phyloP scores from a whole-genome alignment of 2,329 filamentous ascomycete genomes.

The Hymenoscyphus salicellus region DNA sequence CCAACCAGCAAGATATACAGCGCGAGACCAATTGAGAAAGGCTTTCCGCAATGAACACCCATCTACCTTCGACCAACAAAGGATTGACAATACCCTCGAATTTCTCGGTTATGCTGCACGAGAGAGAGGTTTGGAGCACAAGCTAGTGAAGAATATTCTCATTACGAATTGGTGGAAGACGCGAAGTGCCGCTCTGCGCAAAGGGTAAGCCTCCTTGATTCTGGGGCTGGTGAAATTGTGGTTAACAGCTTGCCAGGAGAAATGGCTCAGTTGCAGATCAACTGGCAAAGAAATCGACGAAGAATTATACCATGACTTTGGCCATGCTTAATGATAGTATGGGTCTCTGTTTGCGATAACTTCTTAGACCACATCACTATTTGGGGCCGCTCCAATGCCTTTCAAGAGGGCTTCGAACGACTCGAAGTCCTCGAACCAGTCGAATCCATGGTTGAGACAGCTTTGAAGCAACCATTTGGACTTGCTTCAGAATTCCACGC shows the following conservation, averaged over 20 bases:
- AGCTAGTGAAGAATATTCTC: constrained; percentile 67
- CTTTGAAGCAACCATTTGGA: background rate
- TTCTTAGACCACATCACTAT: background rate
- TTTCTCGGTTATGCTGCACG: constrained; percentile 66
- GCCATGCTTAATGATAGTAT: constrained; percentile 72
- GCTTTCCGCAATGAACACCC: constrained; percentile 54
- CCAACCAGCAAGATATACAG: constrained; percentile 61
- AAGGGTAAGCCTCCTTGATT: constrained; percentile 16
- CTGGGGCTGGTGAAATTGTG: background rate
- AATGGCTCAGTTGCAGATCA: constrained; percentile 12
- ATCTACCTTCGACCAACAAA: constrained; percentile 47
- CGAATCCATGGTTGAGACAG: background rate
- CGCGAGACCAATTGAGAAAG: constrained; percentile 56
- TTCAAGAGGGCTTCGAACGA: background rate
- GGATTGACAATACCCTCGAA: constrained; percentile 62
- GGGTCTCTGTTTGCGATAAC: constrained; percentile 56
- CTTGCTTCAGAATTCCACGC: background rate
- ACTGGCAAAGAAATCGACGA: constrained; percentile 36
- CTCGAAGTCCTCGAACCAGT: background rate
- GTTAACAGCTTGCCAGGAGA: constrained; percentile 1
- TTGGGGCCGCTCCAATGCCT: background rate
- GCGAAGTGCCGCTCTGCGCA: background rate
- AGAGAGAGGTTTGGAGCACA: constrained; percentile 67
- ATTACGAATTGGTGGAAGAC: constrained; percentile 38
- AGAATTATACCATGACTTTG: constrained; percentile 67